Percentiles rank a stretch among this genome's conserved stretches.
These are phyloP conservation scores for Tulasnella calospora DNA, from an alignment of 768 basidiomycete genomes.

Conservation along the genomic window DNA sequence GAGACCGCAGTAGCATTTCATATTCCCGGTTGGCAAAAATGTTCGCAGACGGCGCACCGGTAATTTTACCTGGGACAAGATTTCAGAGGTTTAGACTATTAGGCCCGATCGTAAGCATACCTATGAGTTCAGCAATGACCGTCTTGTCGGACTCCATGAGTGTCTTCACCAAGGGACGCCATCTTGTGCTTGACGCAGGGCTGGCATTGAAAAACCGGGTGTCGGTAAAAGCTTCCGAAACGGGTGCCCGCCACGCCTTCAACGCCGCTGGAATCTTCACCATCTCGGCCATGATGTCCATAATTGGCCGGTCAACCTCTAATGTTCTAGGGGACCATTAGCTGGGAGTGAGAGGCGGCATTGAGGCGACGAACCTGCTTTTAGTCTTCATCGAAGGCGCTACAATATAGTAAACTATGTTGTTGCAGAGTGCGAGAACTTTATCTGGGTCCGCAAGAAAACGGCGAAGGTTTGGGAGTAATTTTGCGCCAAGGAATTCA, in stretches of 20 bases:
- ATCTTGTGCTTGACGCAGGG: conserved; percentile 52
- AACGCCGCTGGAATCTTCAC: conserved; percentile 66
- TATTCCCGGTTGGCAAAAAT: conserved; percentile 95
- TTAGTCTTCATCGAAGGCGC: conserved; percentile 75
- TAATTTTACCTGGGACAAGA: conserved; percentile 43
- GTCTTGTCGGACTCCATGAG: conserved; percentile 84
- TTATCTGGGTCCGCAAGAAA: conserved; percentile 83
- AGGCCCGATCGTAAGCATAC: conserved; percentile 43
- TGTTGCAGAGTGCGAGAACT: conserved; percentile 69
- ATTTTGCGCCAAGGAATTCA: conserved; percentile 59
- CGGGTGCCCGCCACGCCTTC: conserved; percentile 79
- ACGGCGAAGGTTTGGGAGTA: conserved; percentile 68
- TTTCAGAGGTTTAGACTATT: background rate
- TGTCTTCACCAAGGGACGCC: conserved; percentile 73
- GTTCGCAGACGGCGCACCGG: conserved; percentile 83
- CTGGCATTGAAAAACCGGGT: conserved; percentile 77
- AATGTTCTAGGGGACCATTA: conserved; percentile 44
- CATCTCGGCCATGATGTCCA: conserved; percentile 73
- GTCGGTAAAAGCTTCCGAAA: conserved; percentile 80
- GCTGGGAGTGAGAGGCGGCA: background rate
- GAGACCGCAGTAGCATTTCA: conserved; percentile 80
- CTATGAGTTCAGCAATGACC: conserved; percentile 74
- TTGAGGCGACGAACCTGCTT: conserved; percentile 49
- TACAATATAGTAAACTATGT: conserved; percentile 79
- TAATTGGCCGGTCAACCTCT: conserved; percentile 64